Evolutionary conservation across 441 rosid species (phyloP).

Genomic region (Syzygium malaccense): DNA sequence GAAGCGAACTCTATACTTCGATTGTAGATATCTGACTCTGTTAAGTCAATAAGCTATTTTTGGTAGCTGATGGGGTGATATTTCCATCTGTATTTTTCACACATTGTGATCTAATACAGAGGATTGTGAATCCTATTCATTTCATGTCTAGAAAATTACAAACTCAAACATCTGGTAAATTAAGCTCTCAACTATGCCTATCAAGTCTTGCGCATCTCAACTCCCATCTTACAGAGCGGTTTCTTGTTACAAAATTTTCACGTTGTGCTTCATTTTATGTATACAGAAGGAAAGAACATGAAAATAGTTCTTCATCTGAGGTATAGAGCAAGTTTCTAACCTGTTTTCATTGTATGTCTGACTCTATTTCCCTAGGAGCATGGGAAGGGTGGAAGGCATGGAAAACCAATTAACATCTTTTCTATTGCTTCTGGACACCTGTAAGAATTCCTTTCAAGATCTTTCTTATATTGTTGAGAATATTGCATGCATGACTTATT

Average conservation of each 20-base stretch:
- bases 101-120: background rate
- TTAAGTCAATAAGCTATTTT: background rate
- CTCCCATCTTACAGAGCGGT: background rate
- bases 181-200: background rate
- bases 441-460: slow-evolving; percentile 42
- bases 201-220: background rate
- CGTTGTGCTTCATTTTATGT: background rate
- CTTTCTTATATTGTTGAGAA: background rate
- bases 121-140: background rate
- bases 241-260: background rate
- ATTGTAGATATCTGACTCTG: background rate
- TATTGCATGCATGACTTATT: background rate
- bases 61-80: background rate
- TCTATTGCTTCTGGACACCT: slow-evolving; percentile 99
- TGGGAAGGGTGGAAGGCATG: slow-evolving; percentile 65
- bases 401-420: slow-evolving; percentile 85
- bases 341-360: slow-evolving; percentile 1
- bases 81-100: background rate
- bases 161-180: background rate
- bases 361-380: slow-evolving; percentile 38
- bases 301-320: background rate
- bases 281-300: background rate
- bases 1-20: background rate
- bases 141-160: background rate
- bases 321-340: background rate